phyloP scores from a whole-genome alignment of 108 stramenopile genomes.

The Skeletonema tropicum region DNA sequence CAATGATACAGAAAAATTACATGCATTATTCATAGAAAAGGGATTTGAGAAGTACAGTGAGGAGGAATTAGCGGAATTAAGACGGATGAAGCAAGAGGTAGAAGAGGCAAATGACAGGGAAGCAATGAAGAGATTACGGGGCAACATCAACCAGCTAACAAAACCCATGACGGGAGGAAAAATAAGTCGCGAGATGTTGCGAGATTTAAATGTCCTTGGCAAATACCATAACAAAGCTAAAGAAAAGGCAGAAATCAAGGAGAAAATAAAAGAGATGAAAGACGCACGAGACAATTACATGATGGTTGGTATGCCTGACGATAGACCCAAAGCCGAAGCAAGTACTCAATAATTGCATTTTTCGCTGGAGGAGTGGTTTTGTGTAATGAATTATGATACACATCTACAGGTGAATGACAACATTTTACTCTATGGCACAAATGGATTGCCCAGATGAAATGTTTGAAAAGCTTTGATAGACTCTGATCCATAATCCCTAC shows the following conservation, averaged over 20 bases:
- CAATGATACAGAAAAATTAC: conserved; percentile 41
- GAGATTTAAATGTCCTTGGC: conserved; percentile 1
- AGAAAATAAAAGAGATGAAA: conserved; percentile 18
- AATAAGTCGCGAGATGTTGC: background rate
- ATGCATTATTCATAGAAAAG: conserved; percentile 30
- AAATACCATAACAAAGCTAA: background rate
- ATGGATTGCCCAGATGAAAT: conserved; percentile 6
- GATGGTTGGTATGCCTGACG: conserved; percentile 19
- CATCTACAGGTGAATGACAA: conserved; percentile 18
- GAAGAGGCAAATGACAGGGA: background rate
- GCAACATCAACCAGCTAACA: background rate
- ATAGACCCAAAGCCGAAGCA: background rate
- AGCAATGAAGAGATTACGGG: background rate
- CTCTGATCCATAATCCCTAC: too few relatives aligned
- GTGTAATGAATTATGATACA: background rate
- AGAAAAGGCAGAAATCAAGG: conserved; percentile 7
- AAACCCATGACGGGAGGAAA: background rate
- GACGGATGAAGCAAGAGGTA: conserved; percentile 10
- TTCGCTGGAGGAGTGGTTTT: background rate
- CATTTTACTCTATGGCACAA: background rate
- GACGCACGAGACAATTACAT: conserved; percentile 34
- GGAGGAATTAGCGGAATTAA: conserved; percentile 17
- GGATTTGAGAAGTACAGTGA: conserved; percentile 41
- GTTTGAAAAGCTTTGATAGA: conserved; percentile 4
- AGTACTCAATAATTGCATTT: background rate